These are phyloP conservation scores for Parastagonospora avenae DNA, from an alignment of 2,329 filamentous ascomycete species.

Conservation along the genomic window DNA sequence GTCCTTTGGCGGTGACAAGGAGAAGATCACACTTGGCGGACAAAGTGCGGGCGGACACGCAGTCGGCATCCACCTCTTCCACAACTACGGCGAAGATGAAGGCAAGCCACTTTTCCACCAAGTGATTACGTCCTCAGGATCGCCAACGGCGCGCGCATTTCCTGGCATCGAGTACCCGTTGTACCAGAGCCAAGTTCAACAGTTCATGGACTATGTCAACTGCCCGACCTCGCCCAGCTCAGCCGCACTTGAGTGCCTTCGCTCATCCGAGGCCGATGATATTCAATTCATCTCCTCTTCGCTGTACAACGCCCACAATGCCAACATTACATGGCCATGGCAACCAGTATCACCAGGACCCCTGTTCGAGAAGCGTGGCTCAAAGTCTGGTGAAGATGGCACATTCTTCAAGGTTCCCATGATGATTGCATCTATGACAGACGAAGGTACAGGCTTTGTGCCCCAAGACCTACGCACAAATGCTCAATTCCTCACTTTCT, in stretches of 20 bases:
- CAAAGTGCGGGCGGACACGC: constrained; percentile 48
- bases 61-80: constrained; percentile 44
- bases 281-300: constrained; percentile 49
- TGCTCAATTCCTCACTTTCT: constrained; percentile 42
- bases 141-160: constrained; percentile 43
- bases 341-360: constrained; percentile 55
- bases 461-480: constrained; percentile 43
- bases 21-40: constrained; percentile 48
- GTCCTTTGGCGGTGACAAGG: constrained; percentile 47
- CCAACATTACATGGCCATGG: constrained; percentile 55
- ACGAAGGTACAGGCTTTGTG: constrained; percentile 41
- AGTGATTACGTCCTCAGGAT: constrained; percentile 42
- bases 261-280: constrained; percentile 41
- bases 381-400: constrained; percentile 40
- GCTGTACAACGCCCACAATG: constrained; percentile 47
- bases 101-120: constrained; percentile 40
- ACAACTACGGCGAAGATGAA: constrained; percentile 40
- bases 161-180: constrained; percentile 38
- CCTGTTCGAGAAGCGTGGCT: constrained; percentile 55
- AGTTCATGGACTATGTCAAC: constrained; percentile 38
- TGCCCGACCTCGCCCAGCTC: constrained; percentile 30
- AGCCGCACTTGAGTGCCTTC: constrained; percentile 48
- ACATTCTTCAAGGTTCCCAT: constrained; percentile 43
- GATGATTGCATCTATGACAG: constrained; percentile 44
- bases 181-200: constrained; percentile 34